These are phyloP conservation scores for Apiotrichum laibachii DNA, from an alignment of 1,284 basidiomycete species.

Conservation along the genomic window DNA sequence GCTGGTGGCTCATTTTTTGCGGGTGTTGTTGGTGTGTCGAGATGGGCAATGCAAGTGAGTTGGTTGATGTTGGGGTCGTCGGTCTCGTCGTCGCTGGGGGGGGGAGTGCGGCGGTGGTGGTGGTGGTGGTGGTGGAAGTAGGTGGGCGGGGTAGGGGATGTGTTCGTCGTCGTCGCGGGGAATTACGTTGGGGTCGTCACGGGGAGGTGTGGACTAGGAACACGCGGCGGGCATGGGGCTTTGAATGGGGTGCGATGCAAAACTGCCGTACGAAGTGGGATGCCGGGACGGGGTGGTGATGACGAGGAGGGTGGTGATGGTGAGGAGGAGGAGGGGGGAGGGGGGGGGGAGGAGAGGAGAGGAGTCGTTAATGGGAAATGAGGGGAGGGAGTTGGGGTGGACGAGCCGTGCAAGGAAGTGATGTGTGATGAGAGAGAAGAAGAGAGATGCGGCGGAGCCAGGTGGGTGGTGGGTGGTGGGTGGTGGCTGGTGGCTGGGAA, in stretches of 20 bases:
- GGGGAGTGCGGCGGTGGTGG: neutral
- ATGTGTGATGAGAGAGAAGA: neutral
- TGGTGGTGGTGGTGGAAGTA: neutral
- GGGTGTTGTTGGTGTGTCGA: neutral
- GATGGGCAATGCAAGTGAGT: neutral
- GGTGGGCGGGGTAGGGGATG: too few relatives aligned
- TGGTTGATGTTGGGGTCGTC: neutral
- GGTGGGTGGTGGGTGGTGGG: too few relatives aligned
- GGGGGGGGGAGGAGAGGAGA: neutral
- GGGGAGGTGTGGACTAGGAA: slow-evolving; percentile 11
- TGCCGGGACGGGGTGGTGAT: slow-evolving; percentile 1
- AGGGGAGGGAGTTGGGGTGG: neutral
- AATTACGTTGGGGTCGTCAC: slow-evolving; percentile 13
- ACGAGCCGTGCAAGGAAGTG: neutral
- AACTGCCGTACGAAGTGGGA: neutral
- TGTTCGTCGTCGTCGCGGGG: slow-evolving; percentile 3
- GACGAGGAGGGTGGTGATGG: neutral
- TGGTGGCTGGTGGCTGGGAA: too few relatives aligned
- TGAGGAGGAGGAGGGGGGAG: slow-evolving; percentile 9
- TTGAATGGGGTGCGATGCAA: neutral
- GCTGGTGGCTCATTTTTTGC: slow-evolving; percentile 20
- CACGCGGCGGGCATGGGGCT: slow-evolving; percentile 6
- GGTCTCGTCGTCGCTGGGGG: neutral
- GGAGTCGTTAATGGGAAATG: neutral
- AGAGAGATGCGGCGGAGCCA: neutral